Evolutionary conservation across 441 rosid genomes (phyloP).

Genomic region (Lepidium campestre): DNA sequence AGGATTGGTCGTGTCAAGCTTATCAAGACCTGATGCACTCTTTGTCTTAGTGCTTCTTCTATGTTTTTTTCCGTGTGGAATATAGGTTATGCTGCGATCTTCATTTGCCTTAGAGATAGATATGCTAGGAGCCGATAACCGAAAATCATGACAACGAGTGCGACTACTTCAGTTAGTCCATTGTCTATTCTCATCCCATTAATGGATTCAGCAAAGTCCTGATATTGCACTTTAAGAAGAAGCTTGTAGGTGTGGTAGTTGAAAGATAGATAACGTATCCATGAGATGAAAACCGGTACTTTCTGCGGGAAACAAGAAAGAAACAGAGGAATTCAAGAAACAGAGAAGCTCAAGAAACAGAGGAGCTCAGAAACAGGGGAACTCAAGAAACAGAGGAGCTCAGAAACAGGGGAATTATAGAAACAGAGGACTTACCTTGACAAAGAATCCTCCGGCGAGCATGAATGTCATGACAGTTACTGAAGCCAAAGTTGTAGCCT

Average conservation of each 20-base stretch:
- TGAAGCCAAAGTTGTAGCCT: constrained; percentile 91
- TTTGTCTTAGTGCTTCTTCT: constrained; percentile 15
- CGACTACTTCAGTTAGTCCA: constrained; percentile 58
- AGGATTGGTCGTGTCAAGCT: constrained; percentile 14
- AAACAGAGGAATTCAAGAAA: neutral
- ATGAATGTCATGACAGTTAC: constrained; percentile 97
- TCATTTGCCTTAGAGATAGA: constrained; percentile 71
- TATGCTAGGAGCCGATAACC: constrained; percentile 89
- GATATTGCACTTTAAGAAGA: constrained; percentile 89
- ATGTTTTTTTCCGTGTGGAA: constrained; percentile 8
- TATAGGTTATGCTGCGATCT: constrained; percentile 27
- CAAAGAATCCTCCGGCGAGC: constrained; percentile 96
- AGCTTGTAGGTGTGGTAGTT: constrained; percentile 96
- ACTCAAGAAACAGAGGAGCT: neutral
- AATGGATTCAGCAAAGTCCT: constrained; percentile 33
- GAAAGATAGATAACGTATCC: constrained; percentile 92
- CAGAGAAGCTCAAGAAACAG: neutral
- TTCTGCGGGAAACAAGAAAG: constrained; percentile 40
- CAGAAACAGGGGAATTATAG: neutral
- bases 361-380: neutral
- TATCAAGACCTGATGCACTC: constrained; percentile 6
- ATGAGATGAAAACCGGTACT: constrained; percentile 80
- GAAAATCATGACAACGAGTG: constrained; percentile 81
- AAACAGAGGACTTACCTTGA: constrained; percentile 44
- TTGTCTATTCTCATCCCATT: constrained; percentile 54